Conservation (phyloP, 2,329 filamentous ascomycete genomes). For the Pseudogymnoascus sp. region DNA sequence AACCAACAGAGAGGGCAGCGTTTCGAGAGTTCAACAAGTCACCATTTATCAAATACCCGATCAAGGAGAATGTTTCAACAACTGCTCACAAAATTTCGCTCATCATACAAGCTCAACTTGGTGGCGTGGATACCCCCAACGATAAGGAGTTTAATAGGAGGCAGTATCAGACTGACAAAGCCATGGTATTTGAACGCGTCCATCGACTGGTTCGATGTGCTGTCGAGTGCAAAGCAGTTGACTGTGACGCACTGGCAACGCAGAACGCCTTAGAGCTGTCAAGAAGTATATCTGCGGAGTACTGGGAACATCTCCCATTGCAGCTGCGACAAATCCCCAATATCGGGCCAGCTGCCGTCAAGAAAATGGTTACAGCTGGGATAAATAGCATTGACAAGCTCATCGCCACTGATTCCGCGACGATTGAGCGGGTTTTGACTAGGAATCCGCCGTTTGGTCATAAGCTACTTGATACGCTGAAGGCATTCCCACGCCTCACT, state of each 20-base stretch:
- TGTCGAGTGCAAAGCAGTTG: conserved; percentile 58
- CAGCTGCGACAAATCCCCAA: conserved; percentile 78
- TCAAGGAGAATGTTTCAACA: conserved; percentile 58
- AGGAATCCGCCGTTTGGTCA: conserved; percentile 78
- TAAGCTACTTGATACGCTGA: conserved; percentile 55
- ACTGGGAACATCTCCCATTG: conserved; percentile 69
- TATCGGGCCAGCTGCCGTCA: conserved; percentile 66
- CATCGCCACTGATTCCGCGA: conserved; percentile 54
- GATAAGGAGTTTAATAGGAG: conserved; percentile 46
- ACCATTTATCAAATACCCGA: conserved; percentile 58
- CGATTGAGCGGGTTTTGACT: conserved; percentile 68
- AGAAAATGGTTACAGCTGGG: conserved; percentile 63
- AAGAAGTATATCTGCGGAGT: conserved; percentile 63
- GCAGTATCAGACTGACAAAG: conserved; percentile 53
- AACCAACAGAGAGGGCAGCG: conserved; percentile 56
- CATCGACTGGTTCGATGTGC: conserved; percentile 67
- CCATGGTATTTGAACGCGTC: conserved; percentile 57
- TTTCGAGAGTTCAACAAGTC: conserved; percentile 68
- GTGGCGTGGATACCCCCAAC: conserved; percentile 53
- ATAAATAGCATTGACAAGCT: conserved; percentile 67
- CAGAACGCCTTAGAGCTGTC: conserved; percentile 68
- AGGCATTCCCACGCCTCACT: conserved; percentile 57
- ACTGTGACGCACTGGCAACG: conserved; percentile 56
- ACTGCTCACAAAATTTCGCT: conserved; percentile 69
- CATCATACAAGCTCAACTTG: conserved; percentile 68